Evolutionary conservation across 257 asterid species (phyloP), one percentile per base, ranked within the genome.

Genomic region (Scutellaria galericulata): DNA sequence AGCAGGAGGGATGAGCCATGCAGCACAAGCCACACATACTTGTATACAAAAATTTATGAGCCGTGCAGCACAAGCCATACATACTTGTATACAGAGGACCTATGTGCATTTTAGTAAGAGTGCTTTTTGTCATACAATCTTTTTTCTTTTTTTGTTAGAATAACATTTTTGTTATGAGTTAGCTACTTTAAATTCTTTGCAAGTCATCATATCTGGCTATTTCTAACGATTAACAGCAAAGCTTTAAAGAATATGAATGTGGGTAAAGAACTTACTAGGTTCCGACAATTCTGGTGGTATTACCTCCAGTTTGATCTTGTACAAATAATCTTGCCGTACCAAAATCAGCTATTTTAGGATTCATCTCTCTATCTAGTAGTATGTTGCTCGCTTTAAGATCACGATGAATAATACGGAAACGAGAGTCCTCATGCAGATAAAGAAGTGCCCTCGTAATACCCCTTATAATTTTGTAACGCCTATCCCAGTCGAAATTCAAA

Each of bases 361-460:
- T 71, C 77, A 64, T 71, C 6, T 77, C 81, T 13, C 10, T 46
- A 27, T 76, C 77, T 7, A 77, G 13, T 5, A 70, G 57, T 15
- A 77, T 47, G 22, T 77, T 64, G 7, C 56, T 20, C 3, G 78
- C 75, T 66, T 77, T 77, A 9, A 77, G 74, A 51, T 71, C 75
- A 5, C 78, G 72, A 8, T 76, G 76, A 53, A 77, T 70, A n/a
- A 77, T 64, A 13, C 69, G 20, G 0, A 77, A 47, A 4, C 65
- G 56, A 2, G 81, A 65, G 15, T 71, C 81, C 5, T 65, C 66
- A 7, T 78, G 78, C 22, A 78, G 46, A 41, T 78, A 78, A 35
- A 67, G 68, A 37, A 78, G 82, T 18, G 75, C 82, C 48, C 14
- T 78, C 4, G 82, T 75, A 12, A 78, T 78, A 6, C 66, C 78